Base-by-base conservation (phyloP, 2,329 filamentous ascomycete species). In the Penicillium capsulatum region DNA sequence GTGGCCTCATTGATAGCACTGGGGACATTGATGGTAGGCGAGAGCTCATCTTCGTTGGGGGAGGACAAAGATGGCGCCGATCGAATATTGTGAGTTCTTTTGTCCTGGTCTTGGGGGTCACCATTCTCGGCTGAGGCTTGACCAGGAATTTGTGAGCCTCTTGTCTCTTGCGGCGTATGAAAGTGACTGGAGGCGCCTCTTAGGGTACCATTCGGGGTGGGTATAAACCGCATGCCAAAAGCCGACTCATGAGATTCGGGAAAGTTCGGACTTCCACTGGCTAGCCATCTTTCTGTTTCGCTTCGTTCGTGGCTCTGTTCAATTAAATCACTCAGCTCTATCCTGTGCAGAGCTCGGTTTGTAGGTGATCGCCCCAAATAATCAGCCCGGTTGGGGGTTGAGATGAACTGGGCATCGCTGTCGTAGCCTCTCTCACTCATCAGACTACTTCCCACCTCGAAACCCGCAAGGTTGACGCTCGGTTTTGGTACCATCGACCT, bases 351-450 rank as follows among this genome's bases (percentile, higher is more conserved):
- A 1, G 24, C 33, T 22, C 31, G 39, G 27, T 16, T 33, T 9
- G 36, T 38, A 7, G 45, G 47, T 8, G 48, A 45, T 17, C 31
- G 34, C 8, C 30, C 35, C 9, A 38, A 10, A 4, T 19, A 36
- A 4, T 44, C 43, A 17, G 13, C 31, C 19, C 59, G 53, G 15
- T 53, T 57, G 16, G 66, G 64, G 9, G 60, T 67, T 10, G 54
- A 39, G 29, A 69, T 61, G 26, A 44, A 63, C 20, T 63, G 64
- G 8, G 66, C 66, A 52, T 69, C 66, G 33, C 66, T 69, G 40
- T 69, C 66, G 42, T 69, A 69, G 6, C 57, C 63, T 38, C 53
- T 54, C 24, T 65, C 65, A 24, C 60, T 69, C 47, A 60, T 57
- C 40, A 66, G 43, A 35, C 61, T 65, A 36, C 59, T 58, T 28